Conservation (phyloP, 805 yeast genomes). For the Saccharomycopsis selenospora region DNA sequence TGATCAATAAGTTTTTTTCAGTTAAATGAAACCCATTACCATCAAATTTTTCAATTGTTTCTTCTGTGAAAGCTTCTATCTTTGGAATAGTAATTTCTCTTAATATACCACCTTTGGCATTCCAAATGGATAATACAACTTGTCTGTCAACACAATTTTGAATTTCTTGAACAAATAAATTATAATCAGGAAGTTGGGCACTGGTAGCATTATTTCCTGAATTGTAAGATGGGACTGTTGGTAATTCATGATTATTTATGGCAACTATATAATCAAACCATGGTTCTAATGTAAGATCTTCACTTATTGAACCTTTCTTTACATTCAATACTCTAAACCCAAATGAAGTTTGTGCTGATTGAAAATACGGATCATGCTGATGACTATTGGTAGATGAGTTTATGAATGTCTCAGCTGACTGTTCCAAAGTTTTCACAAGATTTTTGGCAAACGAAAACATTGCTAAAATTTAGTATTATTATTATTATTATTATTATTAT, state of each 20-base stretch:
- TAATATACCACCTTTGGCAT: slow-evolving; percentile 71
- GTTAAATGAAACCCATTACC: slow-evolving; percentile 24
- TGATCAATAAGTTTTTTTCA: slow-evolving; percentile 23
- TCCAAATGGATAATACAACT: slow-evolving; percentile 65
- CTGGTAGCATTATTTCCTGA: slow-evolving; percentile 20
- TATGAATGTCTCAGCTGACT: slow-evolving; percentile 34
- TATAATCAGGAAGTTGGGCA: slow-evolving; percentile 36
- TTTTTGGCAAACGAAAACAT: slow-evolving; percentile 50
- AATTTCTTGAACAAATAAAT: slow-evolving; percentile 38
- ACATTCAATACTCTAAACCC: slow-evolving; percentile 58
- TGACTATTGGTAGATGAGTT: slow-evolving; percentile 22
- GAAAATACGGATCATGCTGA: slow-evolving; percentile 32
- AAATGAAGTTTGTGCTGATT: slow-evolving; percentile 27
- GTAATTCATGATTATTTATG: slow-evolving; percentile 60
- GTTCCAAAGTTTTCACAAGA: slow-evolving; percentile 49
- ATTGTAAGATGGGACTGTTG: slow-evolving; percentile 25
- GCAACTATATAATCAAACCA: slow-evolving; percentile 87
- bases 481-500: too few relatives aligned
- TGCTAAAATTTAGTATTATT: too few relatives aligned
- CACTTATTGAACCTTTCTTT: slow-evolving; percentile 38
- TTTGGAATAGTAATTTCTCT: slow-evolving; percentile 34
- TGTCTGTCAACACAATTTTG: slow-evolving; percentile 32
- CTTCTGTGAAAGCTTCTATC: slow-evolving; percentile 22
- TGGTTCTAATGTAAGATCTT: slow-evolving; percentile 57
- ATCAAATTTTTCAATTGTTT: slow-evolving; percentile 24